Base-by-base conservation (phyloP, 768 basidiomycete species). In the Russula foetens region DNA sequence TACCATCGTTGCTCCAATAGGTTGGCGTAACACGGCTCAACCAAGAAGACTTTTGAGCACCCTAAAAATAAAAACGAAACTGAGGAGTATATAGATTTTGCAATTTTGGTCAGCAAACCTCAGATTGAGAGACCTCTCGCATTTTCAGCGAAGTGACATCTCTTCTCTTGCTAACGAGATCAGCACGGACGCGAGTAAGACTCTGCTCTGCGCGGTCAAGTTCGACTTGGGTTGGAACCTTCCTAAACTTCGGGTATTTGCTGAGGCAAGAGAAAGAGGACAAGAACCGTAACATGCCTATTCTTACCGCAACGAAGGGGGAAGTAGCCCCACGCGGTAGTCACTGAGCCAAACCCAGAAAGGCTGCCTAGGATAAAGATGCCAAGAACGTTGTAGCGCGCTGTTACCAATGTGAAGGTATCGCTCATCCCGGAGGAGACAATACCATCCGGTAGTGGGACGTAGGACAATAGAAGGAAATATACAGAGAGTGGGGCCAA, bases 301-400 rank as follows among this genome's bases (percentile, higher is more conserved):
- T 33, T 35, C 7, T 52, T 66, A 4, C 71, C 66, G 7, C 73
- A 74, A 19, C 76, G 64, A 39, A 74, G 69, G 0, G 83, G 83
- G 14, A 86, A 69, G 67, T 78, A 83, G 6, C 71, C 73, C 86
- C 88, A 88, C 0, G 83, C 79, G 48, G 81, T 84, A 63, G 79
- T 83, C 50, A 88, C 76, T 3, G 88, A 85, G 63, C 90, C 90
- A 62, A 90, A 86, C 0, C 91, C 91, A 0, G 90, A 90, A 6
- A 93, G 76, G 3, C 84, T 69, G 6, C 91, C 91, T n/a, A 93
- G 83, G 58, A 91, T 80, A 31, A 85, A 76, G 0, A 86, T 91
- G 2, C 91, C 91, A 23, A 92, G 72, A 21, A 91, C 86, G 21
- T 86, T 81, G 15, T 92, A 77, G 12, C 90, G 81, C 2, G 86